Percentiles rank a stretch among this genome's conserved stretches.
These are phyloP conservation scores for Tolypocladium ophioglossoides DNA, from an alignment of 2,329 filamentous ascomycete species.

Conservation along the genomic window DNA sequence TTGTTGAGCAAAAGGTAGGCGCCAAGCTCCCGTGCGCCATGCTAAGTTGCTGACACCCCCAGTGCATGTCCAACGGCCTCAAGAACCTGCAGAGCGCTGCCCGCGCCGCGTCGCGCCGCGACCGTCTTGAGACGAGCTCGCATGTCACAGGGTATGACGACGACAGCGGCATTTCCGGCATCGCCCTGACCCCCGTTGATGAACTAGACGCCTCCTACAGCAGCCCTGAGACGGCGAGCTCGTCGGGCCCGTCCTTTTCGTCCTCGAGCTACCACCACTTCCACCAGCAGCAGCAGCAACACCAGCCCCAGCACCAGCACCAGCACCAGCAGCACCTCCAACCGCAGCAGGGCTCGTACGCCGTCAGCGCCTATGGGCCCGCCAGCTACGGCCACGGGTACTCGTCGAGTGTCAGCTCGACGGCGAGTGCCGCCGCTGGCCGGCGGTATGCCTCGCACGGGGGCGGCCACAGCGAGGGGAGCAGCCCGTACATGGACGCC, in stretches of 20 bases:
- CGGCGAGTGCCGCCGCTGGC: conserved; percentile 18
- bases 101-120: conserved; percentile 55
- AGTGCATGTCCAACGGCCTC: conserved; percentile 73
- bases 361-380: conserved; percentile 6
- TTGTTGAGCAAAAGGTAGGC: conserved; percentile 51
- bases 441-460: conserved; percentile 20
- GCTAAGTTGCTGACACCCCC: conserved; percentile 3
- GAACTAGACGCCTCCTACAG: conserved; percentile 47
- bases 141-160: conserved; percentile 45
- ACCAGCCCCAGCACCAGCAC: conserved; percentile 13
- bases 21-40: neutral
- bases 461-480: conserved; percentile 21
- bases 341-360: conserved; percentile 12
- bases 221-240: conserved; percentile 40
- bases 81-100: conserved; percentile 68
- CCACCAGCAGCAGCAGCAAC: conserved; percentile 16
- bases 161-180: conserved; percentile 60
- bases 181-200: conserved; percentile 47
- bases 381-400: conserved; percentile 30
- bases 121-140: conserved; percentile 40
- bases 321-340: conserved; percentile 12
- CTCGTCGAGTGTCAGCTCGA: conserved; percentile 44
- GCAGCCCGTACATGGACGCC: conserved; percentile 36
- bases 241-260: conserved; percentile 11
- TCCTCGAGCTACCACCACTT: conserved; percentile 15